Base-by-base conservation (phyloP, 192 early-diverging fungal species). In the Coemansia sp. region DNA sequence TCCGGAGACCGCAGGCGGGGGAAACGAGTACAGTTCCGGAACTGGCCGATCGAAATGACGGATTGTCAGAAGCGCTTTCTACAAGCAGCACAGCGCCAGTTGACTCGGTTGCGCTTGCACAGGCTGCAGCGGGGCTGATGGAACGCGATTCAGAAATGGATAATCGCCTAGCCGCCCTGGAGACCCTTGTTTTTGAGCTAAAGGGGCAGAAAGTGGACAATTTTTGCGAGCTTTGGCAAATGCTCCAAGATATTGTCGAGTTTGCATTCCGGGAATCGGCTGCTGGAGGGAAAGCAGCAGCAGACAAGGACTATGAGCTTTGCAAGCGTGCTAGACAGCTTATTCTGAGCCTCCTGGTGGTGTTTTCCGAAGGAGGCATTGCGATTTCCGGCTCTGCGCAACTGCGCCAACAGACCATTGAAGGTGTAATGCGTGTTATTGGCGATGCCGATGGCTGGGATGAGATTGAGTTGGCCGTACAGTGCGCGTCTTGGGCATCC, bases 91-190 rank as follows among this genome's bases (percentile, higher is more conserved):
- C n/a, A 3, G 52, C 34, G 3, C 38, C 60, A 7, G 31, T 46
- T 36, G 74, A 76, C 38, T 63, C 67, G n/a, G 64, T 51, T 46
- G 39, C 44, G 23, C 62, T 76, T 14, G 68, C 59, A 10, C 56
- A 51, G 17, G 38, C 23, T 15, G 28, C 23, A 16, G 53, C 48
- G 2, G 52, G 44, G 5, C 32, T 70, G 28, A 40, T 55, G 11
- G 64, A 66, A 40, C 37, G 21, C 12, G 56, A 38, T 32, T 11
- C 44, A 2, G 12, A 52, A 16, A 56, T 77, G 36, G 64, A 43
- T 15, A 53, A 46, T 26, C 63, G 74, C 11, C 56, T 77, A 28
- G 43, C 42, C 0, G 64, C 74, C 10, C 50, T 77, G 39, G 40
- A 57, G 7, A 43, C 2, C 11, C 39, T 77, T 18, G 47, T 63